Evolutionary conservation across 257 asterid genomes (phyloP), one percentile per base, ranked within the genome.

Genomic region (Capsicum baccatum): DNA sequence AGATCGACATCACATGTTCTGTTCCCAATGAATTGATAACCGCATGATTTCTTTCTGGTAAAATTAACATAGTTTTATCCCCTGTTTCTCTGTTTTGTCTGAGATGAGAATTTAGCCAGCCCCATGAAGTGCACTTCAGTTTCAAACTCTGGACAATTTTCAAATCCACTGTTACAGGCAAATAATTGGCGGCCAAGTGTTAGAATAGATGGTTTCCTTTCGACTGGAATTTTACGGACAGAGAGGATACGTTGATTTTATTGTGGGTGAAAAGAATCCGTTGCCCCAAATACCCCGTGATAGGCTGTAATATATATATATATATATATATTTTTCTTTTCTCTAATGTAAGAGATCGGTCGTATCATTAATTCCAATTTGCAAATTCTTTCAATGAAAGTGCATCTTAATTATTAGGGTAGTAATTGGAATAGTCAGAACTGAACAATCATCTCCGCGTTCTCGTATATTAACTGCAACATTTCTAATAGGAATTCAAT

Each of bases 51-150:
- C 21, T 64, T 21, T 52, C 50, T 2, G 59, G 81, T 74, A 50
- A 74, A 74, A 3, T 50, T 74, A 54, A 50, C 81, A 50, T 21
- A 48, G 39, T 74, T 52, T 74, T 26, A 74, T 74, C 42, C 33
- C 50, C 15, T 15, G 62, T 54, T 78, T 78, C 64, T 54, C 64
- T 78, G 64, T 50, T 71, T 74, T 76, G 8, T 78, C 8, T 26
- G 21, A 74, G 82, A 78, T 76, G 21, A 9, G 13, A 76, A 76
- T 76, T 54, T 76, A 54, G 81, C 5, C 64, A 8, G 15, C 82
- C 82, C 82, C 64, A 26, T 15, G 26, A 78, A 78, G 50, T 54
- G 47, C 81, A 78, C 81, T 26, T 78, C 64, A 54, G 50, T 78
- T 78, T 26, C 64, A 54, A 78, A 78, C 9, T 26, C 48, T 78